Evolutionary conservation across 2,329 filamentous ascomycete species (phyloP), one percentile per base, ranked within the genome.

Genomic region (Alternaria infectoria): DNA sequence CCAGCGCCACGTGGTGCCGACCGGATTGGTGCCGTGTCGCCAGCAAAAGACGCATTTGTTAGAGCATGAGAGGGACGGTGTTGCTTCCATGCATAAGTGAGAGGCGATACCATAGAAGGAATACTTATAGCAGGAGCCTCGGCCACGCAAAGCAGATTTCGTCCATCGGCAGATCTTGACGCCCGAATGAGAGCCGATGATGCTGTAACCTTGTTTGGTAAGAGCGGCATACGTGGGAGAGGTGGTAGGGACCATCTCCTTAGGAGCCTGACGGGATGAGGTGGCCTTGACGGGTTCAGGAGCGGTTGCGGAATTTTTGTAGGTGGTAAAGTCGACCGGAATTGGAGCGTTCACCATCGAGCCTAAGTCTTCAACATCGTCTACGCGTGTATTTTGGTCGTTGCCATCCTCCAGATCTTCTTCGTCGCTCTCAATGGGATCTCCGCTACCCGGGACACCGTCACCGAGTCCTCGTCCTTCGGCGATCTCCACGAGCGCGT

Each of bases 31-130:
- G 57, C 95, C 96, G 77, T 98, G 96, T 7, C 96, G 90, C 96
- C 95, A 99, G 86, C 95, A 99, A 81, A 98, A 99, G 69, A 99
- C 93, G 80, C 96, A 98, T 80, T 99, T 98, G 84, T 98, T 98
- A 66, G 91, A 96, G 85, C 95, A 99, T 10, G 93, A 97, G 5
- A 99, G 87, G 0, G 94, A 97, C 0, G 95, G 95, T 0, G 95
- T 98, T 2, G 95, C 95, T 81, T 99, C 95, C 96, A 99, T 99
- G 81, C 95, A 99, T 65, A 97, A 91, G 77, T 99, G 96, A 0
- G 94, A 97, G 68, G 91, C 89, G 79, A 99, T 99, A 52, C 95
- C 95, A 80, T 99, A 99, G 80, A 99, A 97, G 0, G 93, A 97
- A 81, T 89, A 97, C 77, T 99, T 98, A 86, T 99, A 99, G 84